Base-by-base conservation (phyloP, 2,329 filamentous ascomycete species). In the Ceratocystis ficicola region DNA sequence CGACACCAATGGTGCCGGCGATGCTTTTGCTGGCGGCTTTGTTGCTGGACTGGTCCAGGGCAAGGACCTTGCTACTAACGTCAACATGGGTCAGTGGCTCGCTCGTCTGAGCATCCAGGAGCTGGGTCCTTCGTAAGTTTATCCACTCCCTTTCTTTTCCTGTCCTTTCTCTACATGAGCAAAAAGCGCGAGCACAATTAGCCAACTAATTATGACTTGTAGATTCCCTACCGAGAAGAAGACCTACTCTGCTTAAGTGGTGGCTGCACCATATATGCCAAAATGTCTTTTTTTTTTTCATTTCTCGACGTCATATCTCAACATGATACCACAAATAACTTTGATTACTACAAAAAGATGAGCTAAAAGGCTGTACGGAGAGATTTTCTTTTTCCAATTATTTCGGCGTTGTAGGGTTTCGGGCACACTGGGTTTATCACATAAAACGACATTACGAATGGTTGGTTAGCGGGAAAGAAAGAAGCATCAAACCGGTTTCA, bases 41-140 rank as follows among this genome's bases (percentile, higher is more conserved):
- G 81, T 90, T 66, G 94, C 94, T 64, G 94, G 92, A 74, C 81
- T 97, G 69, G 86, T 96, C 69, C 82, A 93, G 77, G 90, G 88
- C 76, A 89, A 94, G 80, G 75, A 84, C 65, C 81, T 99, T 63
- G 86, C 88, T 72, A 84, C 86, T 70, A 83, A 83, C 73, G 83
- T 99, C 71, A 89, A 96, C 76, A 89, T 94, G 83, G 94, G 94
- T 70, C 92, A 96, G 78, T 99, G 94, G 94, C 84, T 99, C 70
- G 94, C 94, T 62, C 87, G 88, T 73, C 81, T 96, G 73, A 94
- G 91, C 81, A 93, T 99, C 76, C 87, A 93, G 80, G 92, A 97
- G 79, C 81, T 96, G 72, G 94, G 94, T 72, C 92, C 93, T 78
- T 94, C 91, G 88, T 97, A 87, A 82, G 89, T 88, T 70, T 50